Evolutionary conservation across 768 basidiomycete genomes (phyloP).

Genomic region (Phaeolepiota aurea): DNA sequence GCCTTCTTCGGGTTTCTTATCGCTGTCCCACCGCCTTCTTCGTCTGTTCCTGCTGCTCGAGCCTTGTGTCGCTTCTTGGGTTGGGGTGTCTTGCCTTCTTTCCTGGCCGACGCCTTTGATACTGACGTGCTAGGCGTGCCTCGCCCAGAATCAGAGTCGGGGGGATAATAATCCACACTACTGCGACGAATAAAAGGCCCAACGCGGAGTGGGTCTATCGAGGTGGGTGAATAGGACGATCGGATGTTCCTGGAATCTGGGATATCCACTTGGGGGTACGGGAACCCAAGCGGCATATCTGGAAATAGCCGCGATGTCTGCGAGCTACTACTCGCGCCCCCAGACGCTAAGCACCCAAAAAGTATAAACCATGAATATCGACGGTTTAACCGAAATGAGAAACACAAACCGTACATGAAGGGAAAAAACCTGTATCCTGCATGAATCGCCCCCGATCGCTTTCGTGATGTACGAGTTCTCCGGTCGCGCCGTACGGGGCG

Average conservation of each 20-base stretch:
- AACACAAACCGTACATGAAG: background rate
- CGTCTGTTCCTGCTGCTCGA: slow-evolving; percentile 14
- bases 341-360: background rate
- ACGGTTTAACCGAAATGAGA: background rate
- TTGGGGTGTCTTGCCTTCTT: slow-evolving; percentile 7
- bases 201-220: background rate
- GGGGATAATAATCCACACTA: background rate
- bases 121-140: background rate
- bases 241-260: background rate
- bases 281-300: background rate
- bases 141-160: background rate
- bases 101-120: no score
- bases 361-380: background rate
- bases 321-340: background rate
- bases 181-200: background rate
- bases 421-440: background rate
- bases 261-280: background rate
- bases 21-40: background rate
- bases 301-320: background rate
- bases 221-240: background rate
- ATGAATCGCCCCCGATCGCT: background rate
- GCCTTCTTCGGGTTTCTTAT: slow-evolving; percentile 32
- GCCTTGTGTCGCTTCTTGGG: slow-evolving; percentile 21
- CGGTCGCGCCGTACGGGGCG: background rate
- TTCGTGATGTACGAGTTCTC: background rate